Evolutionary conservation across 306 rosid genomes (phyloP), one percentile per base, ranked within the genome.

Genomic region (Castanea mollissima): DNA sequence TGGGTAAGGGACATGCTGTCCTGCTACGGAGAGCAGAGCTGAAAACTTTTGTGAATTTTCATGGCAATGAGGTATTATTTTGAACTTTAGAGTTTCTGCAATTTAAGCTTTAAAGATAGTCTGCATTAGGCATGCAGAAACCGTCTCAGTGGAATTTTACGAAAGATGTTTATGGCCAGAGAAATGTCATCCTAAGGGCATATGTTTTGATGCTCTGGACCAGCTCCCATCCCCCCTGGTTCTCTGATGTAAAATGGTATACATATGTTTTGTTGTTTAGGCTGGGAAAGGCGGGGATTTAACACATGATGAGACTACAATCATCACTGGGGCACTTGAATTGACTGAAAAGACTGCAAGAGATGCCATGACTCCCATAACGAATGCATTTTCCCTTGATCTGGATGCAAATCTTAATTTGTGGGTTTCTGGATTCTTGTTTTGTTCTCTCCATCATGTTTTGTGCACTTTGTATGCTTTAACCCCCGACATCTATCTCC

Each of bases 211-310:
- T 62, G 79, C 63, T 25, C 75, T 67, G 56, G 57, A 59, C 31
- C 18, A 35, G 67, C 35, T 65, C 76, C 59, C 34, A 41, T 46
- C 63, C 49, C 62, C 23, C 60, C 55, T 74, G 29, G 87, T 72
- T 71, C 65, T 76, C 71, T 82, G 49, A 78, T 74, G n/a, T 76
- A 60, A 63, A 35, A 57, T 75, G 75, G 74, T 73, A 70, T 59
- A 11, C 20, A 27, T 56, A 56, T 85, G 77, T 52, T 72, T 78
- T 85, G 52, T 77, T 82, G 65, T 82, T 41, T 85, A 95, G 99
- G 99, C 99, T 35, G 99, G 99, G 71, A 95, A 93, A 89, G 99
- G 99, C 71, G 99, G 99, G 74, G 98, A 93, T 83, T 89, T 95
- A 82, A 92, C 99, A 2, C 99, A 90, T 80, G 99, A 95, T 71